Percentiles rank a stretch among this genome's conserved stretches.
Evolutionary conservation across 164 flowering plant genomes (phyloP).

Genomic region (Warburgia ugandensis): DNA sequence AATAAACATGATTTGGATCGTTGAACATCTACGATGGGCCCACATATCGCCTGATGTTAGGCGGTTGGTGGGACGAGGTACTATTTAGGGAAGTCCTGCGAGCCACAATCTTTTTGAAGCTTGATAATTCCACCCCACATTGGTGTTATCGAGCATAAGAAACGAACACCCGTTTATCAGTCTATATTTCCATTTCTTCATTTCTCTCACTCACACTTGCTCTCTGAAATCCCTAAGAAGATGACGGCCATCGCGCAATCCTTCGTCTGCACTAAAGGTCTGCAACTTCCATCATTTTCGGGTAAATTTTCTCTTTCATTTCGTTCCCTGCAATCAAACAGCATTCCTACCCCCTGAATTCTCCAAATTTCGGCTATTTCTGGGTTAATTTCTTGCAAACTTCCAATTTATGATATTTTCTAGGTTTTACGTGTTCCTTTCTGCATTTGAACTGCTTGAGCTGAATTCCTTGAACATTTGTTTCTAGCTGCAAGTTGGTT

Average conservation of each 20-base stretch:
- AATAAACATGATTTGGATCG: too few species aligned
- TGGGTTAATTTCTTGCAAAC: not conserved
- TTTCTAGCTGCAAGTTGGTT: too few species aligned
- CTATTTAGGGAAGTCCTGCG: too few species aligned
- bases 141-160: conserved; percentile 4
- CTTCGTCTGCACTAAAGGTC: conserved; percentile 17
- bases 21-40: too few species aligned
- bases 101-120: too few species aligned
- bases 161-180: not conserved
- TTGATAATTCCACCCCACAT: too few species aligned
- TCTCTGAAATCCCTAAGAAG: not conserved
- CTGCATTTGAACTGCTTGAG: too few species aligned
- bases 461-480: too few species aligned
- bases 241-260: conserved; percentile 31
- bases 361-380: not conserved
- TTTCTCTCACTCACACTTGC: not conserved
- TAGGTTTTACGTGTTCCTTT: too few species aligned
- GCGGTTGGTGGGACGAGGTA: too few species aligned
- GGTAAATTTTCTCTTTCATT: conserved; percentile 16
- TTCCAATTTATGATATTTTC: too few species aligned
- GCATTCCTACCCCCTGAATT: not conserved
- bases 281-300: conserved; percentile 17
- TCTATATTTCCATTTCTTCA: not conserved
- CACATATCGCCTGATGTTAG: too few species aligned
- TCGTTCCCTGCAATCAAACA: not conserved